Evolutionary conservation across 768 basidiomycete species (phyloP), one percentile per base, ranked within the genome.

Genomic region (Calocybe gangraenosa): DNA sequence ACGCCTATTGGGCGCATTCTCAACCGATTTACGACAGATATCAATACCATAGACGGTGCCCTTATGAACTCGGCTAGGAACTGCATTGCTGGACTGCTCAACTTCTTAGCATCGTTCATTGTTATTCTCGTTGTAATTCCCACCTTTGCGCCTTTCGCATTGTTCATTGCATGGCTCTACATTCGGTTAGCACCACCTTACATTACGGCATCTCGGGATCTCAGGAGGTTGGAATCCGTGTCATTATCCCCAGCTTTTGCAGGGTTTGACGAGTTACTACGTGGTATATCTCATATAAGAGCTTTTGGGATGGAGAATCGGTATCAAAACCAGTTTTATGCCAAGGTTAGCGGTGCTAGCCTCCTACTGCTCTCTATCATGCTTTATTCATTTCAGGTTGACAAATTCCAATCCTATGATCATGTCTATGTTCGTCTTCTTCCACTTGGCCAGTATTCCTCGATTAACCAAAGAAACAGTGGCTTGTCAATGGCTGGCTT

Each of bases 21-120:
- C 31, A 90, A 91, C 55, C 76, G 91, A 14, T 87, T 92, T 57
- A 85, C 84, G 11, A 74, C 78, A 6, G 87, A 91, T 53, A 82
- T 91, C 55, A 81, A 81, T 41, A 82, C 81, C 4, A 79, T 90
- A 34, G 88, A 92, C 57, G 71, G 75, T 5, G 71, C 76, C 0
- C 67, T 87, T 1, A 76, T 81, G 52, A 64, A 63, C 41, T 82
- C 82, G 5, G 76, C 74, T 3, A 64, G 79, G 30, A 63, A 62
- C 7, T 82, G 80, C 38, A 58, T 85, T 11, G 69, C 71, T 3
- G 82, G 82, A 3, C 61, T 76, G 7, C 62, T 86, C 47, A 78
- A 75, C 43, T 87, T 86, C 55, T 9, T 80, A 17, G 74, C 75
- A 13, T 84, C 84, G 1, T 82, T 86, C 53, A 59, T 66, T 8